Percentiles rank a stretch among this genome's conserved stretches.
Evolutionary conservation across 331 rosid genomes (phyloP).

Genomic region (Quercus phellos): DNA sequence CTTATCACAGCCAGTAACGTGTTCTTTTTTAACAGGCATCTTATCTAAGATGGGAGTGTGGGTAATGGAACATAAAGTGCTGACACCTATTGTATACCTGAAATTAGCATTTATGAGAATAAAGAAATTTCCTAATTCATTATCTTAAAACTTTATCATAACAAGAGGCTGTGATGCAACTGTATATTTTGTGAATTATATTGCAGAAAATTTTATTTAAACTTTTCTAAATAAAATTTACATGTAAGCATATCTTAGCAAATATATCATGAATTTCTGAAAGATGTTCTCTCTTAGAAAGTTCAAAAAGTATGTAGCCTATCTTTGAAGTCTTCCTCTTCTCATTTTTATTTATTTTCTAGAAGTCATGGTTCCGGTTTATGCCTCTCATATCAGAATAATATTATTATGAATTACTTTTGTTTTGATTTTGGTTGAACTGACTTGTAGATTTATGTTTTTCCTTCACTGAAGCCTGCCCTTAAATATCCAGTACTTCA

Average conservation of each 20-base stretch:
- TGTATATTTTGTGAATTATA: neutral
- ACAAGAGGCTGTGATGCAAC: neutral
- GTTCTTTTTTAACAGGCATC: too few relatives aligned
- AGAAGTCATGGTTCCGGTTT: neutral
- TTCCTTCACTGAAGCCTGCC: neutral
- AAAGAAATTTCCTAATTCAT: neutral
- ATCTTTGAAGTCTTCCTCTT: neutral
- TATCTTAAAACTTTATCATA: neutral
- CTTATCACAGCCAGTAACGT: too few relatives aligned
- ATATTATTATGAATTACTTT: too few relatives aligned
- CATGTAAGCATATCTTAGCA: too few relatives aligned
- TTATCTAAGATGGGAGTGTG: too few relatives aligned
- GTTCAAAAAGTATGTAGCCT: neutral
- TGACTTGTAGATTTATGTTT: neutral
- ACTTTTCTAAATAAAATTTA: neutral
- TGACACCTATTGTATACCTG: neutral
- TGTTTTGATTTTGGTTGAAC: neutral
- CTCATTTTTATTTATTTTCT: too few relatives aligned
- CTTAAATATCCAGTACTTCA: neutral
- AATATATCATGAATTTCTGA: neutral
- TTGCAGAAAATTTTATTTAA: neutral
- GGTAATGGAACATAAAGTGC: too few relatives aligned
- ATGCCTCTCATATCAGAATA: neutral
- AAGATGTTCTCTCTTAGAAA: neutral
- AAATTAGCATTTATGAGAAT: neutral